A percentile compares a stretch with the other conserved stretches of the same genome.
Conservation (phyloP, 1,284 basidiomycete genomes). For the Cryptococcus sp. region DNA sequence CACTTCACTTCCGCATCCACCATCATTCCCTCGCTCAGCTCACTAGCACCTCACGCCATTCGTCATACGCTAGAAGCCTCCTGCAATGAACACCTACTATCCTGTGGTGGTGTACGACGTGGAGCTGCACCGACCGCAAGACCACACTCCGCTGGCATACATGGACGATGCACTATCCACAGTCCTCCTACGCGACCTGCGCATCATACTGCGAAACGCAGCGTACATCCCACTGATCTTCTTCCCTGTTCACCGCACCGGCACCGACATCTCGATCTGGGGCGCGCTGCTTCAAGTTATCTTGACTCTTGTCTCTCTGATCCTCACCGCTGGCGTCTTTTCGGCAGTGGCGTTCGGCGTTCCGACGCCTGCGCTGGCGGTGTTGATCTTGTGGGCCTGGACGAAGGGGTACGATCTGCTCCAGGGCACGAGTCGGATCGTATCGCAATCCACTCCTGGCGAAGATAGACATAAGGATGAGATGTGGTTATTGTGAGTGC, state of each 20-base stretch:
- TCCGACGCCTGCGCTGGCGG: slow-evolving; percentile 13
- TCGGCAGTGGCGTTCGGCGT: slow-evolving; percentile 16
- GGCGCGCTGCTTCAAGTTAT: slow-evolving; percentile 21
- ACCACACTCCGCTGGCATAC: slow-evolving; percentile 8
- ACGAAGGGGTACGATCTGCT: slow-evolving; percentile 11
- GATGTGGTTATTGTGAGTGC: slow-evolving; percentile 39
- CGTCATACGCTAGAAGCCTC: no score
- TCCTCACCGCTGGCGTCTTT: slow-evolving; percentile 16
- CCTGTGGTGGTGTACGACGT: slow-evolving; percentile 11
- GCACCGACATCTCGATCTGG: slow-evolving; percentile 13
- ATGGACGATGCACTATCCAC: slow-evolving; percentile 6
- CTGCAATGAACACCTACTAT: no score
- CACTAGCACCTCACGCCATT: no score
- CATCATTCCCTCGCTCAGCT: no score
- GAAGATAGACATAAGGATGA: slow-evolving; percentile 23
- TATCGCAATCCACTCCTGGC: slow-evolving; percentile 2
- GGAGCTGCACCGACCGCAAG: slow-evolving; percentile 2
- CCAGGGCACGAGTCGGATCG: slow-evolving; percentile 9
- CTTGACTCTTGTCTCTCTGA: slow-evolving; percentile 19
- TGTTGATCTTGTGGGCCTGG: slow-evolving; percentile 1
- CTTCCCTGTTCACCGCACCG: slow-evolving; percentile 9
- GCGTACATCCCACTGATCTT: slow-evolving; percentile 20
- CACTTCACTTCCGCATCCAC: no score
- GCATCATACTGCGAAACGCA: slow-evolving; percentile 15
- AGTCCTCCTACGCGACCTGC: slow-evolving; percentile 14